A percentile compares a stretch with the other conserved stretches of the same genome.
Conservation (phyloP, 1,284 basidiomycete species). For the Anthracocystis panici-leucophaei region DNA sequence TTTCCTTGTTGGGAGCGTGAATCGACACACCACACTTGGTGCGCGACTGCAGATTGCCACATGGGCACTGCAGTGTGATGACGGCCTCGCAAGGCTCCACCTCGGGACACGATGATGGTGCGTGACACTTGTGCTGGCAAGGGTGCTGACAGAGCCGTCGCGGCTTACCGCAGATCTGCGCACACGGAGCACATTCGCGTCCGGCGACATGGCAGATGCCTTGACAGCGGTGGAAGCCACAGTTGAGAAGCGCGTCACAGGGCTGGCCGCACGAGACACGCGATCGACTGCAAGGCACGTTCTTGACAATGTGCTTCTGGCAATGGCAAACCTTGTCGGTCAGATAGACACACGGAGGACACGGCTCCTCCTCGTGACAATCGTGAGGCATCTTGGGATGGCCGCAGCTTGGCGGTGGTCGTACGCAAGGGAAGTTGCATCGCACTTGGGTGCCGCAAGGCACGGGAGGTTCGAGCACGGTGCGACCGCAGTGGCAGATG, state of each 20-base stretch:
- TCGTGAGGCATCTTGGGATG: conserved; percentile 66
- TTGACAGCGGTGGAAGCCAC: conserved; percentile 64
- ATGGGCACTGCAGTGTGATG: conserved; percentile 62
- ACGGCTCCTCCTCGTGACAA: conserved; percentile 64
- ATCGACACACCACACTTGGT: conserved; percentile 57
- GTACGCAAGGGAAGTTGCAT: conserved; percentile 66
- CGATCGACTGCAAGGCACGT: conserved; percentile 65
- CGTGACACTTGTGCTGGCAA: conserved; percentile 63
- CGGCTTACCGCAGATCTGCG: conserved; percentile 63
- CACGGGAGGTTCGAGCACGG: conserved; percentile 67
- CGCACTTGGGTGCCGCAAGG: conserved; percentile 63
- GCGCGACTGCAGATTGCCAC: conserved; percentile 63
- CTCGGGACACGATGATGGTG: conserved; percentile 63
- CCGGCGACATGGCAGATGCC: conserved; percentile 61
- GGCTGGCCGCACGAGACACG: conserved; percentile 60
- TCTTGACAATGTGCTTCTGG: conserved; percentile 61
- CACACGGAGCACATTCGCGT: conserved; percentile 61
- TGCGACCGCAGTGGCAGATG: conserved; percentile 65
- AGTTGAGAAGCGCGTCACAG: conserved; percentile 61
- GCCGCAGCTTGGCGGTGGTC: conserved; percentile 63
- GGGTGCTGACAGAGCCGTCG: conserved; percentile 63
- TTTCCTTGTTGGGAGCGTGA: conserved; percentile 46
- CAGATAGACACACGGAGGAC: conserved; percentile 68
- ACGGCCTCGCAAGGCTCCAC: conserved; percentile 61
- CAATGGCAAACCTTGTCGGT: conserved; percentile 64